Conservation (phyloP, 768 basidiomycete species). For the Termitomyces sp. region DNA sequence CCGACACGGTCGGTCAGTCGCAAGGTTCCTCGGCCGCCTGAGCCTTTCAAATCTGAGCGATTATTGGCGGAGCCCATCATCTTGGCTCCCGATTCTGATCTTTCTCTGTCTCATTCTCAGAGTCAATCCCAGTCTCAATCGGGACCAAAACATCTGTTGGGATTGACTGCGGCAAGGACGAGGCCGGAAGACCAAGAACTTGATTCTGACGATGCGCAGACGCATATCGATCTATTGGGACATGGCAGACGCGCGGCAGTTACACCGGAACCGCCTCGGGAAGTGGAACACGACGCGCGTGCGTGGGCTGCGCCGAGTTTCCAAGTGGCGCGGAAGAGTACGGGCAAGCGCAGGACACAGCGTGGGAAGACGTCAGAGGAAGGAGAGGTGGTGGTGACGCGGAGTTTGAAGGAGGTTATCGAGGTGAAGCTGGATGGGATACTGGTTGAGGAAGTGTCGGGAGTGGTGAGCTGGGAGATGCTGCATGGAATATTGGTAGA, state of each 20-base stretch:
- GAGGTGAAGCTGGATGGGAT: slow-evolving; percentile 4
- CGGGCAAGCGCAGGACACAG: no score
- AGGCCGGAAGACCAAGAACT: neutral
- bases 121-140: slow-evolving; percentile 31
- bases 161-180: neutral
- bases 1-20: slow-evolving; percentile 29
- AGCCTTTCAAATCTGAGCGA: slow-evolving; percentile 25
- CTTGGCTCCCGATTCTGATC: slow-evolving; percentile 57
- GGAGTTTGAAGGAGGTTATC: slow-evolving; percentile 3
- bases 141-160: no score
- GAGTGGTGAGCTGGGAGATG: slow-evolving; percentile 14
- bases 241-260: no score
- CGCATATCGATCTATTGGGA: slow-evolving; percentile 5
- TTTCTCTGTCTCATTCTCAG: slow-evolving; percentile 37
- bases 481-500: slow-evolving; percentile 11
- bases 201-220: slow-evolving; percentile 17
- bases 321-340: slow-evolving; percentile 6
- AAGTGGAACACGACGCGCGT: slow-evolving; percentile 16
- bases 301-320: slow-evolving; percentile 22
- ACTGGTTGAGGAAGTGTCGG: neutral
- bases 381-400: neutral
- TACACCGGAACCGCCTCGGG: neutral
- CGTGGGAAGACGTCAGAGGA: neutral
- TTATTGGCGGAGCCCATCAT: slow-evolving; percentile 34
- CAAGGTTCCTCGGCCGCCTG: slow-evolving; percentile 45